These are phyloP conservation scores for Eucalyptus erythrocorys DNA, from an alignment of 345 rosid genomes.

Conservation along the genomic window DNA sequence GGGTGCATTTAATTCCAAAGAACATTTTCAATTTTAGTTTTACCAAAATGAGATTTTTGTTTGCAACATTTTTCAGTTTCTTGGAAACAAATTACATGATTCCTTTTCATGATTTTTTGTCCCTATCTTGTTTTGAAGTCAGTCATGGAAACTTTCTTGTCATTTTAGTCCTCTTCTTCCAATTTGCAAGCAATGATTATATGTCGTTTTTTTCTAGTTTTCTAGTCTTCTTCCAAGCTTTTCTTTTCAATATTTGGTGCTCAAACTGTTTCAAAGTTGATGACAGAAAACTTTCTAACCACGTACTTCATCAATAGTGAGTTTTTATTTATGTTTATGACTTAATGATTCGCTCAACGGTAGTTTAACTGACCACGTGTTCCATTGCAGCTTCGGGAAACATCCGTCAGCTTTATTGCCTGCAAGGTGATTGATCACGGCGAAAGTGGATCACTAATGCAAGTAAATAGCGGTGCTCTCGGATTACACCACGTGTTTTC, in stretches of 20 bases:
- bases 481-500: background rate
- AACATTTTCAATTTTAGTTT: background rate
- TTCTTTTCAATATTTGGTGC: background rate
- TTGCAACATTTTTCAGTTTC: background rate
- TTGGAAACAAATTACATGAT: background rate
- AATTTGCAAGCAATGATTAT: background rate
- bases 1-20: background rate
- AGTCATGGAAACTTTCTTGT: background rate
- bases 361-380: background rate
- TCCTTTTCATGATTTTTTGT: background rate
- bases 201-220: background rate
- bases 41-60: background rate
- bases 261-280: background rate
- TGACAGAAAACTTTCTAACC: background rate
- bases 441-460: background rate
- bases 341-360: background rate
- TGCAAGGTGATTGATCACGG: conserved; percentile 60
- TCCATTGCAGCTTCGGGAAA: conserved; percentile 75
- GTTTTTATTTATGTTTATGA: background rate
- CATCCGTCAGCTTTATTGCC: conserved; percentile 96
- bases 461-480: conserved; percentile 2
- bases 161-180: background rate
- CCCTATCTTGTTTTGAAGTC: background rate
- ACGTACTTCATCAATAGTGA: background rate
- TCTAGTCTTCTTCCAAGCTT: background rate